phyloP scores from a whole-genome alignment of 805 yeast species.

The Zygotorulaspora florentina region DNA sequence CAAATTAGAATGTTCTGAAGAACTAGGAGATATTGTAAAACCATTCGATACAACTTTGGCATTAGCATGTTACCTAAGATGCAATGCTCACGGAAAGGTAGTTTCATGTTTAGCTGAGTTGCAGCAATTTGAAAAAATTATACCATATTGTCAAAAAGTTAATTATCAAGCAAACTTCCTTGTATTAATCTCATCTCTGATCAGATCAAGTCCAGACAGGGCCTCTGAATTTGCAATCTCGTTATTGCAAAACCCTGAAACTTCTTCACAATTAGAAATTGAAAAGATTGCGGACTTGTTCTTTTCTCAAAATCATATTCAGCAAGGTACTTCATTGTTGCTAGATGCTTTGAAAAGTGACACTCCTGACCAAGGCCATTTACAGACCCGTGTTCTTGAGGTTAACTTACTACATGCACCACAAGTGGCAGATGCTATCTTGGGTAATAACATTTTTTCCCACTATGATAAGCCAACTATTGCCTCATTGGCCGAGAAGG shows the following conservation, averaged over 20 bases:
- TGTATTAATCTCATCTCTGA: constrained; percentile 81
- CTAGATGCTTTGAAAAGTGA: constrained; percentile 93
- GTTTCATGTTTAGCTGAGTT: constrained; percentile 89
- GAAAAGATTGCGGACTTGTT: constrained; percentile 90
- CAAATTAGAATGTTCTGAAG: constrained; percentile 92
- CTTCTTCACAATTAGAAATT: constrained; percentile 59
- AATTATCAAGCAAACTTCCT: constrained; percentile 87
- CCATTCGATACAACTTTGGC: constrained; percentile 83
- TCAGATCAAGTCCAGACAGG: constrained; percentile 93
- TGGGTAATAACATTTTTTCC: constrained; percentile 92
- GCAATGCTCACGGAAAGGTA: constrained; percentile 81
- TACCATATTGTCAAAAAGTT: constrained; percentile 89
- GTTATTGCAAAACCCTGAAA: constrained; percentile 60
- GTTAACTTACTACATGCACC: constrained; percentile 94
- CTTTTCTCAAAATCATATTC: constrained; percentile 88
- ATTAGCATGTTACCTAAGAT: constrained; percentile 82
- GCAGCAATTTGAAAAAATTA: constrained; percentile 92
- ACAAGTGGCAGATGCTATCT: constrained; percentile 98
- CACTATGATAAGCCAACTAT: constrained; percentile 92
- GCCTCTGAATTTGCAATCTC: constrained; percentile 96
- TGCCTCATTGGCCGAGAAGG: constrained; percentile 89
- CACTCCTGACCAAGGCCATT: constrained; percentile 89
- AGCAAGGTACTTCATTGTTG: constrained; percentile 96
- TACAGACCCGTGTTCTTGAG: constrained; percentile 92
- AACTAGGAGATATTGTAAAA: constrained; percentile 92